A percentile compares a stretch with the other conserved stretches of the same genome.
phyloP scores from a whole-genome alignment of 2,329 filamentous ascomycete species.

The Colletotrichum zoysiae region DNA sequence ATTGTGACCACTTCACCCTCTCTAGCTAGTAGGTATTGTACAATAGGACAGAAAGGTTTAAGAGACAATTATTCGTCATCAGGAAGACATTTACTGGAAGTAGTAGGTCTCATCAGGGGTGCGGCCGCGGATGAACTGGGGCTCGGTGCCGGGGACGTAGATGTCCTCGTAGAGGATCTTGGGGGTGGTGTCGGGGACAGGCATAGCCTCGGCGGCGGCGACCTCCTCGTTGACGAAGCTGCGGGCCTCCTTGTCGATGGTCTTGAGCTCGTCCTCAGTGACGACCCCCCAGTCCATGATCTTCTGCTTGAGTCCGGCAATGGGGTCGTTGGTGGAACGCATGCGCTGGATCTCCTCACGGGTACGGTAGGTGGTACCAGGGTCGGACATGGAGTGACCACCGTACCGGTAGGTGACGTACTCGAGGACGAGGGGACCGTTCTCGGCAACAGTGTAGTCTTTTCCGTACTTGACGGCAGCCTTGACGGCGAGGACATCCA shows the following conservation, averaged over 20 bases:
- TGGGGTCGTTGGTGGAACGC: slow-evolving; percentile 98
- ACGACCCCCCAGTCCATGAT: slow-evolving; percentile 95
- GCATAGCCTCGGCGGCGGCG: slow-evolving; percentile 89
- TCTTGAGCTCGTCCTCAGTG: slow-evolving; percentile 95
- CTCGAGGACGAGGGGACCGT: slow-evolving; percentile 96
- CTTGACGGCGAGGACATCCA: slow-evolving; percentile 99
- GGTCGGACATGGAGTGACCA: slow-evolving; percentile 99
- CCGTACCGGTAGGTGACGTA: slow-evolving; percentile 99
- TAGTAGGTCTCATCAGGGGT: slow-evolving; percentile 95
- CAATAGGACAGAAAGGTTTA: slow-evolving; percentile 41
- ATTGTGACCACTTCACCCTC: slow-evolving; percentile 40
- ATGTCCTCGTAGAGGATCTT: slow-evolving; percentile 97
- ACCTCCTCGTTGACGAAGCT: slow-evolving; percentile 90
- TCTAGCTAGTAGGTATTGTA: slow-evolving; percentile 45
- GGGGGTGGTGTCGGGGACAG: slow-evolving; percentile 79
- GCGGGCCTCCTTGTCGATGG: slow-evolving; percentile 93
- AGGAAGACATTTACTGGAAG: slow-evolving; percentile 67
- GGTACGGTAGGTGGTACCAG: slow-evolving; percentile 98
- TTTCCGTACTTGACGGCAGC: slow-evolving; percentile 95
- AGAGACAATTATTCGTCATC: slow-evolving; percentile 40
- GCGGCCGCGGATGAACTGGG: slow-evolving; percentile 86
- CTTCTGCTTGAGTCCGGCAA: slow-evolving; percentile 98
- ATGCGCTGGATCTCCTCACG: slow-evolving; percentile 99
- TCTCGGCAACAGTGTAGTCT: slow-evolving; percentile 84
- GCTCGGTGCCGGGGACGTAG: slow-evolving; percentile 90